Evolutionary conservation across 108 stramenopile species (phyloP), one percentile per base, ranked within the genome.

Genomic region (Cyclostephanos invisitatus): DNA sequence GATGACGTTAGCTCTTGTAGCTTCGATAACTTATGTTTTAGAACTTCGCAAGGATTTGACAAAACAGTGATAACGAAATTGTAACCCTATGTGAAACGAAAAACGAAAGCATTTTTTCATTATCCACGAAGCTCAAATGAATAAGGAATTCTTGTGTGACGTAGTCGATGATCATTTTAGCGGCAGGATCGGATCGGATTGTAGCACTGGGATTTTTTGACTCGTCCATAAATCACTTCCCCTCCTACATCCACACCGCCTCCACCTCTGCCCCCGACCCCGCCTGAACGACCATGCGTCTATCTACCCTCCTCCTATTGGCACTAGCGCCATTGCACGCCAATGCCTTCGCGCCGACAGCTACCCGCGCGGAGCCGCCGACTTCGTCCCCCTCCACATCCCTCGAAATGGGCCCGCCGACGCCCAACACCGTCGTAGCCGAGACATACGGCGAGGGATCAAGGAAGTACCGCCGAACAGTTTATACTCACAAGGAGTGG

Each of bases 401-500:
- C 24, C 17, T 71, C 20, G 27, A 71, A 15, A 74, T 74, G 73
- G 65, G 65, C 15, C 65, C 65, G 21, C 57, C 73, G 12, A 67
- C 22, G 24, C 20, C 64, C 14, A 48, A 74, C 6, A 58, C 66
- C 6, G 40, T 54, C 18, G 47, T 66, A 0, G 57, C 40, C 14
- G 75, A 71, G 55, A 74, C 64, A 2, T 75, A 75, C 42, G 89
- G 89, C 38, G 89, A 91, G 78, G 84, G 70, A 3, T 72, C 68
- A 18, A 78, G 89, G 32, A 83, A 85, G 56, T 88, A 81, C 73
- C 86, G 90, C 44, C 84, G 90, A 7, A 91, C 90, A 5, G 90
- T 91, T 22, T 91, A 88, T 70, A 77, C 84, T 4, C 87, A 91
- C 62, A 82, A 85, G 2, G 87, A 91, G 54, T 91, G 90, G 90